Percentiles rank a stretch among this genome's conserved stretches.
These are phyloP conservation scores for Cucumis sativus DNA, from an alignment of 306 rosid species.

Conservation along the genomic window Cucumber_9930_V3 NC_026657.2:37785501-37786000, in stretches of 20 bases:
- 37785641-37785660: neutral
- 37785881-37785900: neutral
- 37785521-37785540: neutral
- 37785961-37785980: neutral
- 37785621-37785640: slow-evolving; percentile 20
- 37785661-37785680: slow-evolving; percentile 1
- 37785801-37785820: slow-evolving; percentile 1
- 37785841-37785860: neutral
- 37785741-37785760: neutral
- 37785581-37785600: slow-evolving; percentile 76
- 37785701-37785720: neutral
- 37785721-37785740: neutral
- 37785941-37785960: neutral
- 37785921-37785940: neutral
- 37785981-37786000: too few species aligned
- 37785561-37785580: slow-evolving; percentile 39
- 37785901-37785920: neutral
- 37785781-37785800: neutral
- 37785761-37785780: neutral
- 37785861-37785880: neutral
- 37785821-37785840: neutral
- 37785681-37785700: neutral
- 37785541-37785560: slow-evolving; percentile 55
- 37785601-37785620: slow-evolving; percentile 52
- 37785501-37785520: neutral